Percentiles rank a stretch among this genome's conserved stretches.
Conservation (phyloP, 1,284 basidiomycete genomes). For the Tilletia caries region DNA sequence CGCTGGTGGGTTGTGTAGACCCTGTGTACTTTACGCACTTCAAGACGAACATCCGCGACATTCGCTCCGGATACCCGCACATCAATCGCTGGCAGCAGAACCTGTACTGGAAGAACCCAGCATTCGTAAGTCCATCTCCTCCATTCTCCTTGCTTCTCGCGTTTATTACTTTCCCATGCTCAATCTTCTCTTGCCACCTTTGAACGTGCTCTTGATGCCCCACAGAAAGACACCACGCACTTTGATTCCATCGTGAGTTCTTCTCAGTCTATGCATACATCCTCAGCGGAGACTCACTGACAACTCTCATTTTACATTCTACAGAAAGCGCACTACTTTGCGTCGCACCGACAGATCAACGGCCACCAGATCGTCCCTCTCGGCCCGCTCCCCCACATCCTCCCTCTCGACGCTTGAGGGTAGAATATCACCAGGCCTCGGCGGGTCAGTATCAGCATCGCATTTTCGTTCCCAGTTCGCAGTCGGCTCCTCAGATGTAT, state of each 20-base stretch:
- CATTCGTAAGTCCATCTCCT: constrained; percentile 61
- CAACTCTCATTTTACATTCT: neutral
- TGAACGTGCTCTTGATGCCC: neutral
- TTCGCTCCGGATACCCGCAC: constrained; percentile 42
- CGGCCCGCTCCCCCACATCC: constrained; percentile 44
- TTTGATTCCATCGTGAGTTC: constrained; percentile 63
- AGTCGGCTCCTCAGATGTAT: no score
- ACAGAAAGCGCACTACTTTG: constrained; percentile 8
- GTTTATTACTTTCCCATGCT: no score
- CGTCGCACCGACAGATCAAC: constrained; percentile 32
- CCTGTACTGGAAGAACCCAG: constrained; percentile 83
- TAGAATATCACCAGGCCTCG: no score
- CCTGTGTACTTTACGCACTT: constrained; percentile 87
- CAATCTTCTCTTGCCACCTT: no score
- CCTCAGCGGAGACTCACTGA: constrained; percentile 26
- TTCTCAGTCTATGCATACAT: constrained; percentile 52
- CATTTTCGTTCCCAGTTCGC: no score
- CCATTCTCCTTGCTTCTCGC: neutral
- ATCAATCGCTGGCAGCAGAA: constrained; percentile 67
- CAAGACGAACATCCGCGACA: constrained; percentile 72
- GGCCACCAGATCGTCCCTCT: constrained; percentile 44
- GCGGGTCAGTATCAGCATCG: no score
- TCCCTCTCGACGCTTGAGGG: constrained; percentile 28
- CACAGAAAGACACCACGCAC: constrained; percentile 69
- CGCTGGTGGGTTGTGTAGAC: constrained; percentile 76